Evolutionary conservation across 2,329 filamentous ascomycete genomes (phyloP).

Genomic region (Cladosporium austrohemisphaericum): DNA sequence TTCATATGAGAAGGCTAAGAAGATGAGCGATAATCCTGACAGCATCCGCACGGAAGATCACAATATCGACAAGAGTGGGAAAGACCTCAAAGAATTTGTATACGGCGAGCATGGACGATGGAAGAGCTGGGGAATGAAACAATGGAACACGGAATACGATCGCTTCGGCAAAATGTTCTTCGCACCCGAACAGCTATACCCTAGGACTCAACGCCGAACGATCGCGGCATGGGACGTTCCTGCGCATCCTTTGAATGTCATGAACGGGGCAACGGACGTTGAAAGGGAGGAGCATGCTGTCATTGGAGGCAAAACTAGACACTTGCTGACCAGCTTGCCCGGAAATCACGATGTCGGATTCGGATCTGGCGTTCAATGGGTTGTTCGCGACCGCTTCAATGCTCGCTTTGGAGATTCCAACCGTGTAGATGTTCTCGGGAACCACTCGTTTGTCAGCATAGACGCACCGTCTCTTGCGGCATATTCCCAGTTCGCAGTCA

Average conservation of each 20-base stretch:
- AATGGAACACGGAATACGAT: conserved; percentile 81
- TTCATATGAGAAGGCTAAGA: conserved; percentile 16
- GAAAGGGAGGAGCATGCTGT: conserved; percentile 53
- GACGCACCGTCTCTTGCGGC: conserved; percentile 88
- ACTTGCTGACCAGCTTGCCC: conserved; percentile 78
- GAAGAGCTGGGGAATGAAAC: conserved; percentile 71
- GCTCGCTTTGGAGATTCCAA: conserved; percentile 91
- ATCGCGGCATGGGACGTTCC: conserved; percentile 23
- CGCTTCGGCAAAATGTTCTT: conserved; percentile 87
- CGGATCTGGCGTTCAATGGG: conserved; percentile 74
- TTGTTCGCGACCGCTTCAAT: conserved; percentile 78
- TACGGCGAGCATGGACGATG: conserved; percentile 42
- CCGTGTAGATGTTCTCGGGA: conserved; percentile 83
- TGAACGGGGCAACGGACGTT: conserved; percentile 53
- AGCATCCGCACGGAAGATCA: not conserved
- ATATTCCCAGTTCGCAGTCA: conserved; percentile 53
- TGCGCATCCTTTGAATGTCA: conserved; percentile 14
- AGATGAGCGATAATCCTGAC: not conserved
- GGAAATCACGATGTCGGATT: conserved; percentile 96
- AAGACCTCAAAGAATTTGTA: conserved; percentile 27
- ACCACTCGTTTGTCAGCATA: conserved; percentile 91
- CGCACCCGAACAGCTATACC: conserved; percentile 34
- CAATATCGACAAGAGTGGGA: conserved; percentile 6
- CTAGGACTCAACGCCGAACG: conserved; percentile 20
- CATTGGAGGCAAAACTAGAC: conserved; percentile 64